Percentiles rank a stretch among this genome's conserved stretches.
phyloP scores from a whole-genome alignment of 768 basidiomycete genomes.

The Lentinula lateritia region DNA sequence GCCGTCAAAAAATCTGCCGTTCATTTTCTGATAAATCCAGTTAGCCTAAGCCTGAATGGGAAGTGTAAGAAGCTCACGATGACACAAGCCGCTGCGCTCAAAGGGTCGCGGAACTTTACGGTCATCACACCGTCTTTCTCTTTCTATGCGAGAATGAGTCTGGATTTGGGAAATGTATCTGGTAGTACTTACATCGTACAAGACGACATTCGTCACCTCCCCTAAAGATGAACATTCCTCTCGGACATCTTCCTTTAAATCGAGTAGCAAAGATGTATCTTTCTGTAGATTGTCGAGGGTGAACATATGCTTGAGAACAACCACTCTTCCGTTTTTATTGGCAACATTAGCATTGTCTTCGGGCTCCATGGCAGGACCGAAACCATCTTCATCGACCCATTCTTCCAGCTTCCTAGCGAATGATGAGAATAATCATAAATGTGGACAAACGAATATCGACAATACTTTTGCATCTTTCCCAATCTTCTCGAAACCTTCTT shows the following conservation, averaged over 20 bases:
- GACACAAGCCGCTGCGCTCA: slow-evolving; percentile 93
- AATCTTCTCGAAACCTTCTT: slow-evolving; percentile 72
- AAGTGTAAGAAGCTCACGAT: slow-evolving; percentile 43
- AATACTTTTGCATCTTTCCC: slow-evolving; percentile 83
- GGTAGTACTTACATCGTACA: slow-evolving; percentile 78
- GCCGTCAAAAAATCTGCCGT: slow-evolving; percentile 87
- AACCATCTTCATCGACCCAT: slow-evolving; percentile 94
- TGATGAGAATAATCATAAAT: background rate
- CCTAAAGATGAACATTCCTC: slow-evolving; percentile 89
- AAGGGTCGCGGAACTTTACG: slow-evolving; percentile 87
- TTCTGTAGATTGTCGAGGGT: slow-evolving; percentile 79
- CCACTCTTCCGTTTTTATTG: slow-evolving; percentile 68
- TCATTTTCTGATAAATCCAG: slow-evolving; percentile 69
- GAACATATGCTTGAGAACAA: slow-evolving; percentile 96
- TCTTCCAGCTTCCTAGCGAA: slow-evolving; percentile 75
- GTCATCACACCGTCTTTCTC: slow-evolving; percentile 94
- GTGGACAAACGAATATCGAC: background rate
- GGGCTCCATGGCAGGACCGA: slow-evolving; percentile 63
- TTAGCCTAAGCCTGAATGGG: background rate
- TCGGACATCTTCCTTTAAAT: slow-evolving; percentile 94
- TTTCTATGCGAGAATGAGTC: slow-evolving; percentile 43
- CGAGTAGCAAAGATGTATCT: slow-evolving; percentile 79
- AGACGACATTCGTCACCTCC: slow-evolving; percentile 90
- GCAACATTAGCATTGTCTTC: slow-evolving; percentile 37
- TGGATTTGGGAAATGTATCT: background rate